Evolutionary conservation across 1,139 yeast species (phyloP).

Genomic region (Magnusiomyces paraingens): DNA sequence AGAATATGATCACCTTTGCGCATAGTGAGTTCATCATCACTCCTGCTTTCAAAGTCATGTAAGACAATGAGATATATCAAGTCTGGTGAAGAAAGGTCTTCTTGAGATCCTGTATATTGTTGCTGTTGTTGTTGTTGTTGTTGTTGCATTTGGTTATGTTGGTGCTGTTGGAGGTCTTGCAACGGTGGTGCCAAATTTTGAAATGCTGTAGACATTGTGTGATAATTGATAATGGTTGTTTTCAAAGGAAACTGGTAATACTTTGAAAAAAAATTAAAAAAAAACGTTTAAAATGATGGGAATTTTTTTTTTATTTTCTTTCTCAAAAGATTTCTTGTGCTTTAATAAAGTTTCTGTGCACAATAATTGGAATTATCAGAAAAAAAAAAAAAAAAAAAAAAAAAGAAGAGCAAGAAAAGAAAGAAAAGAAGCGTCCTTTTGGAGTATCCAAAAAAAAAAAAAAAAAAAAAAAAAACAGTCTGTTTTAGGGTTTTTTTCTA

Average conservation of each 20-base stretch:
- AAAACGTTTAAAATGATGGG: too few relatives aligned
- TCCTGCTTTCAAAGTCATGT: conserved; percentile 77
- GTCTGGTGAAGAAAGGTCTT: conserved; percentile 9
- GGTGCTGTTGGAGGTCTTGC: neutral
- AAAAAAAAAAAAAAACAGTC: too few relatives aligned
- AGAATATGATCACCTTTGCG: conserved; percentile 81
- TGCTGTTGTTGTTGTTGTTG: neutral
- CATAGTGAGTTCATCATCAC: conserved; percentile 82
- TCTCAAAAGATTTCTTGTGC: neutral
- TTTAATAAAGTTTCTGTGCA: neutral
- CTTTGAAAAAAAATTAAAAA: neutral
- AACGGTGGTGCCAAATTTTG: neutral
- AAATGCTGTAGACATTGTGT: neutral
- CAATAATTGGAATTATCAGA: too few relatives aligned
- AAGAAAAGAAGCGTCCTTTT: neutral
- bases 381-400: too few relatives aligned
- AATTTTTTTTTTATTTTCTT: too few relatives aligned
- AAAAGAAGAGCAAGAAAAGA: neutral
- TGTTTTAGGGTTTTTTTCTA: too few relatives aligned
- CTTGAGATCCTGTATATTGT: neutral
- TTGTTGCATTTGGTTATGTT: neutral
- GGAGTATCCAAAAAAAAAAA: too few relatives aligned
- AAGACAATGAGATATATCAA: conserved; percentile 46
- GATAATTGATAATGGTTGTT: neutral
- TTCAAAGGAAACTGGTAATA: neutral